A percentile compares a stretch with the other conserved stretches of the same genome.
These are phyloP conservation scores for Zoysia pacifica DNA, from an alignment of 176 grass and related monocot species.

Conservation along the genomic window DNA sequence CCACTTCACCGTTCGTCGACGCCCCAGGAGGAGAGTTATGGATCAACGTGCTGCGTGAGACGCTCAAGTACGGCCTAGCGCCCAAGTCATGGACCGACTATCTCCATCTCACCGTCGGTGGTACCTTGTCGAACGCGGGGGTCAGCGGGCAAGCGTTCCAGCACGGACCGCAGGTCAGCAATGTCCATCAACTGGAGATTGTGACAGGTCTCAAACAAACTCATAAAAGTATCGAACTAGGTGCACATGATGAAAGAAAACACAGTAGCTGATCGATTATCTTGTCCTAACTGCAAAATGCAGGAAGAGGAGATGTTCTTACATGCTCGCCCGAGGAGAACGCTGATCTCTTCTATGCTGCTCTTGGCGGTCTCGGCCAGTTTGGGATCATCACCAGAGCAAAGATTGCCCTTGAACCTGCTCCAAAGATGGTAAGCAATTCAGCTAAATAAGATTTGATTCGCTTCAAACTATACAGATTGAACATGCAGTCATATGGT, in stretches of 20 bases:
- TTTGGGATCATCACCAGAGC: conserved; percentile 90
- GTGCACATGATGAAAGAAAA: background rate
- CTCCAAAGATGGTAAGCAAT: conserved; percentile 49
- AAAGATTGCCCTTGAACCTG: conserved; percentile 71
- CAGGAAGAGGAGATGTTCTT: conserved; percentile 68
- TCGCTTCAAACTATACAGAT: too few relatives aligned
- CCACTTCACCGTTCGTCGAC: conserved; percentile 61
- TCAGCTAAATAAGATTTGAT: too few relatives aligned
- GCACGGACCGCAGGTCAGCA: conserved; percentile 86
- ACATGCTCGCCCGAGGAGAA: conserved; percentile 68
- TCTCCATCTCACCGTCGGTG: conserved; percentile 80
- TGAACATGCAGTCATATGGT: too few relatives aligned
- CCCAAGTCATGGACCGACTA: conserved; percentile 92
- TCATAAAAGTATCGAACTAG: conserved; percentile 5
- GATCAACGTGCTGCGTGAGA: conserved; percentile 74
- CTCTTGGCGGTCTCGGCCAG: conserved; percentile 81
- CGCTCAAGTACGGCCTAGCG: conserved; percentile 64
- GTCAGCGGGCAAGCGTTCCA: conserved; percentile 82
- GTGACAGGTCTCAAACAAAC: conserved; percentile 63
- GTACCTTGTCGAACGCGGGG: conserved; percentile 76
- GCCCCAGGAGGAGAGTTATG: conserved; percentile 78
- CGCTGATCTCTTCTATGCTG: conserved; percentile 75
- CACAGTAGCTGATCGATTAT: conserved; percentile 1
- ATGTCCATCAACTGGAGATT: conserved; percentile 74
- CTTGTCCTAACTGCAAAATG: conserved; percentile 22